phyloP scores from a whole-genome alignment of 192 early-diverging fungal genomes.

The Lobosporangium transversale region DNA sequence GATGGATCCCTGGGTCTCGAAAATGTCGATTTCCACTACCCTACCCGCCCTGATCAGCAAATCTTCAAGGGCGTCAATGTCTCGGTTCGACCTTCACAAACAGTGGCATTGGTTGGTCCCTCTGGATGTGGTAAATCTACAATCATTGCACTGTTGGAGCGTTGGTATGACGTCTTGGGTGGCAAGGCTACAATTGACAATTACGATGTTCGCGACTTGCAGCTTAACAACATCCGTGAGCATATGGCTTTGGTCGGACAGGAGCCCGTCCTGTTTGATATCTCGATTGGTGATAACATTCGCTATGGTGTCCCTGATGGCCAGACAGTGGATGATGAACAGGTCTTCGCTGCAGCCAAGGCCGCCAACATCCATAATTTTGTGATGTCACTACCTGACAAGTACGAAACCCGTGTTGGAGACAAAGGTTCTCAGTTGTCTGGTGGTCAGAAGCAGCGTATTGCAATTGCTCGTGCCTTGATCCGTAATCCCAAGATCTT shows the following conservation, averaged over 20 bases:
- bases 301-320: conserved; percentile 63
- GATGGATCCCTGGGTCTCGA: conserved; percentile 63
- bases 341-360: conserved; percentile 58
- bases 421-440: conserved; percentile 68
- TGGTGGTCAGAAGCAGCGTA: conserved; percentile 77
- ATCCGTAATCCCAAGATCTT: conserved; percentile 75
- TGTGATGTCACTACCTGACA: conserved; percentile 59
- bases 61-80: conserved; percentile 68
- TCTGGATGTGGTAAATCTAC: conserved; percentile 83
- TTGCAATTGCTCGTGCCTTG: conserved; percentile 78
- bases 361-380: conserved; percentile 69
- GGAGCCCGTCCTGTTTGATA: conserved; percentile 70
- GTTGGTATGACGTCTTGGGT: conserved; percentile 52
- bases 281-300: conserved; percentile 69
- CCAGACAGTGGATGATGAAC: conserved; percentile 54
- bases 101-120: conserved; percentile 85
- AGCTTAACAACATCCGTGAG: conserved; percentile 68
- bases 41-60: conserved; percentile 62
- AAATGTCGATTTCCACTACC: conserved; percentile 71
- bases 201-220: conserved; percentile 67
- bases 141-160: conserved; percentile 53
- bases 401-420: conserved; percentile 71
- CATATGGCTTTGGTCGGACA: conserved; percentile 81
- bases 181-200: conserved; percentile 74
- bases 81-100: conserved; percentile 65